Conservation (phyloP, 305 asterid genomes). For the Solanum hybrid region DNA sequence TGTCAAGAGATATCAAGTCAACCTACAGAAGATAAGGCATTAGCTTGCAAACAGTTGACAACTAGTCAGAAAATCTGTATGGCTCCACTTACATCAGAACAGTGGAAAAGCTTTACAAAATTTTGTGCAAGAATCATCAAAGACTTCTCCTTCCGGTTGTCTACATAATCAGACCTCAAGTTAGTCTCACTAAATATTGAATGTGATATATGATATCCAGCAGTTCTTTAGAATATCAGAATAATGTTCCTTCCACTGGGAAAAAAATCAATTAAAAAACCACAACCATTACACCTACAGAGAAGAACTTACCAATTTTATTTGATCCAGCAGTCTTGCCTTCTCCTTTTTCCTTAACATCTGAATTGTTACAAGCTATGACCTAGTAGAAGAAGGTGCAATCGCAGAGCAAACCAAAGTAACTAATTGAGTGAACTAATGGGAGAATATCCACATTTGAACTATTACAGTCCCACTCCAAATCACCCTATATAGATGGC, state of each 20-base stretch:
- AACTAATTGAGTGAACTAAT: neutral
- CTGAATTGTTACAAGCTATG: neutral
- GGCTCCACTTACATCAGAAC: conserved; percentile 44
- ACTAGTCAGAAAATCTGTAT: neutral
- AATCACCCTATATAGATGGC: neutral
- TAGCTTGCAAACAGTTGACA: neutral
- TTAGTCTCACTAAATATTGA: neutral
- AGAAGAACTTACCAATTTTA: conserved; percentile 29
- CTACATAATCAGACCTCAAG: conserved; percentile 24
- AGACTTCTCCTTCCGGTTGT: conserved; percentile 51
- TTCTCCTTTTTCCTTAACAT: conserved; percentile 6
- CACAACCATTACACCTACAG: neutral
- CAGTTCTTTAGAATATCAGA: conserved; percentile 9
- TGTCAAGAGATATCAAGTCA: conserved; percentile 50
- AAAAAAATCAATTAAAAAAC: neutral
- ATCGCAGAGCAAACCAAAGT: neutral
- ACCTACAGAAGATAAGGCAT: conserved; percentile 27
- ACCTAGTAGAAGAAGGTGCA: conserved; percentile 16
- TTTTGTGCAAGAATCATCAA: conserved; percentile 50
- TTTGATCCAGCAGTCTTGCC: conserved; percentile 18
- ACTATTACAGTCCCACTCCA: neutral
- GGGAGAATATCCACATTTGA: neutral
- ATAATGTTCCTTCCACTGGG: neutral
- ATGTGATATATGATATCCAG: neutral
- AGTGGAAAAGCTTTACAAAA: conserved; percentile 58